Percentiles rank a stretch among this genome's conserved stretches.
These are phyloP conservation scores for Alternaria solani DNA, from an alignment of 2,329 filamentous ascomycete species.

Conservation along the genomic window DNA sequence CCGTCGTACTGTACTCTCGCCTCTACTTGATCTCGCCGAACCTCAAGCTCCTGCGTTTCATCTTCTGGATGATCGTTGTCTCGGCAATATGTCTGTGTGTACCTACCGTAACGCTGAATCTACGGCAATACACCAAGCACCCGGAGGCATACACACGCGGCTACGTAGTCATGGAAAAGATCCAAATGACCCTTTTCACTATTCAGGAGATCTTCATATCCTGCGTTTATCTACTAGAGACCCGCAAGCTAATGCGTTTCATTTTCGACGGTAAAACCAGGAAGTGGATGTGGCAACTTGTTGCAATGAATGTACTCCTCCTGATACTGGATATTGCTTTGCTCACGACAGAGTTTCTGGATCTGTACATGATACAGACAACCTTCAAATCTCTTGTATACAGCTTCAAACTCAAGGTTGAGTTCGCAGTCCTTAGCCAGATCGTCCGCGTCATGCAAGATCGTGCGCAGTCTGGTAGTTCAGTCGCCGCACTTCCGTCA, in stretches of 20 bases:
- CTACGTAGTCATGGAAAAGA: conserved; percentile 45
- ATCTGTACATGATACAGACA: conserved; percentile 29
- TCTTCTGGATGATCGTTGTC: neutral
- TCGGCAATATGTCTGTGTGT: neutral
- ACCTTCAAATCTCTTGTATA: conserved; percentile 51
- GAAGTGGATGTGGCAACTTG: conserved; percentile 28
- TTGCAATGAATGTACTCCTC: conserved; percentile 23
- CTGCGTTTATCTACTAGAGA: conserved; percentile 61
- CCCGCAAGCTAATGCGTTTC: conserved; percentile 29
- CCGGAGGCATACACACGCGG: conserved; percentile 12
- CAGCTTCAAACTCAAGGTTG: conserved; percentile 58
- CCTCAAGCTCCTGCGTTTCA: neutral
- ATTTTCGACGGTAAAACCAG: conserved; percentile 17
- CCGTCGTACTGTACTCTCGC: neutral
- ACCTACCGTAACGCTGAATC: neutral
- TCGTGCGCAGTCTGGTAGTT: neutral
- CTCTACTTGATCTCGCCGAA: neutral
- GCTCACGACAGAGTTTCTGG: conserved; percentile 19
- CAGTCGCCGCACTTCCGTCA: neutral
- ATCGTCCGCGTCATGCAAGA: conserved; percentile 12
- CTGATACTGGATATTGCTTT: conserved; percentile 22
- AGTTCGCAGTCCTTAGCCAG: conserved; percentile 60
- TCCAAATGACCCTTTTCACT: conserved; percentile 52
- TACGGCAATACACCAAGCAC: conserved; percentile 4
- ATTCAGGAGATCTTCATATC: conserved; percentile 47